Evolutionary conservation across 176 grass and related monocot genomes (phyloP).

Genomic region (Ensete glaucum): DNA sequence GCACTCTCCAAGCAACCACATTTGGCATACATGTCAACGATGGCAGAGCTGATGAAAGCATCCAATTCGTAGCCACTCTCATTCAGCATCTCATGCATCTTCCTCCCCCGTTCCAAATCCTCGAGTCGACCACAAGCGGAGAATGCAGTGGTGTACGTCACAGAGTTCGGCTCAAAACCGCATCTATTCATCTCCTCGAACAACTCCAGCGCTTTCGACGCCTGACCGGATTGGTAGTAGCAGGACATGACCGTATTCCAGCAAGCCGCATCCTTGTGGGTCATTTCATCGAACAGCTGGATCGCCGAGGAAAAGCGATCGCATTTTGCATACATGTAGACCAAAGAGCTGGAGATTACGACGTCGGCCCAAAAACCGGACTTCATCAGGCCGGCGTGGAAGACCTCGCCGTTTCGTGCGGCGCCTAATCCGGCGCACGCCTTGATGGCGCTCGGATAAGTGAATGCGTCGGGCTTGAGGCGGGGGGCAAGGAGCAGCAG

Average conservation of each 20-base stretch:
- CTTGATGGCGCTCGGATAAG: conserved; percentile 24
- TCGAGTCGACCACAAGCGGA: conserved; percentile 20
- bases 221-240: conserved; percentile 21
- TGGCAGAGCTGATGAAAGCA: conserved; percentile 12
- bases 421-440: conserved; percentile 9
- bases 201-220: conserved; percentile 11
- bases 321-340: conserved; percentile 21
- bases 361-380: conserved; percentile 13
- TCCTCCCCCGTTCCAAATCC: conserved; percentile 12
- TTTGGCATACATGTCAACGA: conserved; percentile 31
- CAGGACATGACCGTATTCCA: conserved; percentile 28
- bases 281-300: conserved; percentile 25
- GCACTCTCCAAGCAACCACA: conserved; percentile 22
- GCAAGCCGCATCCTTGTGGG: conserved; percentile 13
- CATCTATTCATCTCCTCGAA: conserved; percentile 12
- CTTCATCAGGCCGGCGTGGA: conserved; percentile 10
- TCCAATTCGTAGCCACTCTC: conserved; percentile 13
- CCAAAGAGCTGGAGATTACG: conserved; percentile 18
- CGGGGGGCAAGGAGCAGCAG: conserved; percentile 3
- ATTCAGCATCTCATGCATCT: conserved; percentile 4
- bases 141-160: conserved; percentile 21
- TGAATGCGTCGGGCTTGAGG: conserved; percentile 10
- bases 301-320: conserved; percentile 8
- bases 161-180: conserved; percentile 15
- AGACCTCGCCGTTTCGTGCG: not conserved